Evolutionary conservation across 2,329 filamentous ascomycete species (phyloP).

Genomic region (Acrodontium crateriforme): DNA sequence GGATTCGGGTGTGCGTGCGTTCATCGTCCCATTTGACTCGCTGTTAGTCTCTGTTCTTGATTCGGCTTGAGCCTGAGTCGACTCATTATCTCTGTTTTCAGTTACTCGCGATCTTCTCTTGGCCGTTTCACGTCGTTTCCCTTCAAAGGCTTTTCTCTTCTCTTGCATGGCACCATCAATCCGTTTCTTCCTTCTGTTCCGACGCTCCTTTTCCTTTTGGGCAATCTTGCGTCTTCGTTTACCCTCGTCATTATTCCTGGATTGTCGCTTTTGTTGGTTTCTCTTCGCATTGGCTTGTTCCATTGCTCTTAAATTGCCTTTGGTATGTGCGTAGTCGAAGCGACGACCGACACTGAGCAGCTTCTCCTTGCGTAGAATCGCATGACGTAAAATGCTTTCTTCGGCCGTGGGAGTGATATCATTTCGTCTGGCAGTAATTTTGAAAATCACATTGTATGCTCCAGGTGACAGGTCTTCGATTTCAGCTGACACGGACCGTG

Average conservation of each 20-base stretch:
- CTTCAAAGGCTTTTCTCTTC: slow-evolving; percentile 11
- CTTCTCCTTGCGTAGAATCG: slow-evolving; percentile 54
- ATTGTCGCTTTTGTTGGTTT: slow-evolving; percentile 23
- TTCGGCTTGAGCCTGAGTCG: slow-evolving; percentile 4
- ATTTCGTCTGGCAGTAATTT: slow-evolving; percentile 53
- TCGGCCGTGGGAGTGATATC: slow-evolving; percentile 42
- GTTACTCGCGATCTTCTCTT: slow-evolving; percentile 3
- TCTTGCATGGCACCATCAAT: slow-evolving; percentile 14
- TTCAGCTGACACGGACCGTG: slow-evolving; percentile 63
- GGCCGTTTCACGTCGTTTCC: slow-evolving; percentile 4
- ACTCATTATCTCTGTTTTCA: slow-evolving; percentile 5
- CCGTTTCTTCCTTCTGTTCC: slow-evolving; percentile 12
- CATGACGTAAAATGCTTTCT: slow-evolving; percentile 52
- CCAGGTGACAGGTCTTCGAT: slow-evolving; percentile 56
- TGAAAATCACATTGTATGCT: slow-evolving; percentile 61
- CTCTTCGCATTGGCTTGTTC: slow-evolving; percentile 32
- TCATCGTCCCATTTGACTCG: too few relatives aligned
- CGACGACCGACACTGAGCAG: slow-evolving; percentile 55
- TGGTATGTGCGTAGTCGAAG: slow-evolving; percentile 57
- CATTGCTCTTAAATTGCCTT: slow-evolving; percentile 42
- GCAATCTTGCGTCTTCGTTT: slow-evolving; percentile 28
- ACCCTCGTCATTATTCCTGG: slow-evolving; percentile 20
- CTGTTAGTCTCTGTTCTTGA: too few relatives aligned
- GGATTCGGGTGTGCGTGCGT: background rate
- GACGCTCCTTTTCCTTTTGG: slow-evolving; percentile 23